These are phyloP conservation scores for Smittium culicis DNA, from an alignment of 371 early-diverging fungal genomes.

Conservation along the genomic window DNA sequence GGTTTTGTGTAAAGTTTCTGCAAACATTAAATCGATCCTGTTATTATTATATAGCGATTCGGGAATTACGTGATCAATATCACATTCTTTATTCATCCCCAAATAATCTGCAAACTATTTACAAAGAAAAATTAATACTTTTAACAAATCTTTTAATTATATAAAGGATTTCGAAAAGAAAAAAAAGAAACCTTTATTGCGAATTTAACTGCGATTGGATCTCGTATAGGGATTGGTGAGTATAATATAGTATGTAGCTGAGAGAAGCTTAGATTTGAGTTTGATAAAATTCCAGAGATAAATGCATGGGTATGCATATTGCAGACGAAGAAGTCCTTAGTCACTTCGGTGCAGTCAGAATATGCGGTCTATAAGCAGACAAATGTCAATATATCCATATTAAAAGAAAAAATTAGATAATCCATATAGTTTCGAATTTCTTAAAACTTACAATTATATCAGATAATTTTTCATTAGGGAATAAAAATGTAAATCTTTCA, in stretches of 20 bases:
- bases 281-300: conserved; percentile 50
- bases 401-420: not conserved
- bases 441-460: conserved; percentile 15
- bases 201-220: conserved; percentile 16
- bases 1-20: conserved; percentile 58
- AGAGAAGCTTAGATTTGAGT: conserved; percentile 38
- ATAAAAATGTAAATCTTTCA: conserved; percentile 23
- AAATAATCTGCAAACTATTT: conserved; percentile 19
- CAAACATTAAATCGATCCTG: conserved; percentile 26
- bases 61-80: conserved; percentile 37
- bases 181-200: conserved; percentile 8
- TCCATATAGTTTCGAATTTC: conserved; percentile 8
- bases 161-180: no score
- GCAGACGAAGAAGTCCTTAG: conserved; percentile 61
- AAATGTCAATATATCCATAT: not conserved
- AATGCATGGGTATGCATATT: conserved; percentile 48
- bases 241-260: conserved; percentile 51
- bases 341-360: conserved; percentile 48
- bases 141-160: no score
- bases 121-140: conserved; percentile 6
- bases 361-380: conserved; percentile 39
- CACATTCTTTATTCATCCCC: conserved; percentile 30
- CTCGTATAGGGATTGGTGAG: conserved; percentile 44
- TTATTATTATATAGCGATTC: conserved; percentile 29
- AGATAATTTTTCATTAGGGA: conserved; percentile 16